Percentiles rank a stretch among this genome's conserved stretches.
These are phyloP conservation scores for Geotrichum macrosporum DNA, from an alignment of 1,139 yeast species.

Conservation along the genomic window DNA sequence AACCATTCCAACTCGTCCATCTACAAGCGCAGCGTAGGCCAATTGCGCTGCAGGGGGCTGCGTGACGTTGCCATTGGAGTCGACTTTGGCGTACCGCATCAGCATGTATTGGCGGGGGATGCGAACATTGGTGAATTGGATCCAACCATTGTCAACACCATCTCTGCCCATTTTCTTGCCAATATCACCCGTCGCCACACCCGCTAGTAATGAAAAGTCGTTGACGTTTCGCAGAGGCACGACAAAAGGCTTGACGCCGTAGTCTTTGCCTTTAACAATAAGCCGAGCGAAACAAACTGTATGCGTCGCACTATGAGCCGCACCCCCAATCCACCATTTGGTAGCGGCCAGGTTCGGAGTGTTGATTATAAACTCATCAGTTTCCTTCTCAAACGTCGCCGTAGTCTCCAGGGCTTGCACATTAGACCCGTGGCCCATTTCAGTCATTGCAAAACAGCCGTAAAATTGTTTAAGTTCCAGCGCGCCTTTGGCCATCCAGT, in stretches of 20 bases:
- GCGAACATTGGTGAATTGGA: conserved; percentile 73
- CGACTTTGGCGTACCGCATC: conserved; percentile 68
- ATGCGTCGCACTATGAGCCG: conserved; percentile 91
- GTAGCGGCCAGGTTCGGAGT: conserved; percentile 90
- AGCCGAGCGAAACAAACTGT: conserved; percentile 73
- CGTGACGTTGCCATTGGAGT: conserved; percentile 58
- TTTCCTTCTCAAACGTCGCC: conserved; percentile 63
- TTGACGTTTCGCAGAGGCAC: conserved; percentile 75
- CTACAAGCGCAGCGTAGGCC: conserved; percentile 76
- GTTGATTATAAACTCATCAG: conserved; percentile 64
- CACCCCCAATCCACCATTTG: conserved; percentile 98
- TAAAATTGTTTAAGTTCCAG: conserved; percentile 57
- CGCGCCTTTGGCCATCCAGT: conserved; percentile 74
- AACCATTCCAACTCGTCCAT: conserved; percentile 86
- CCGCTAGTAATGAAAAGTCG: conserved; percentile 63
- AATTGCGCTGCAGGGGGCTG: conserved; percentile 74
- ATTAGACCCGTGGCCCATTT: conserved; percentile 86
- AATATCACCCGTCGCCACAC: conserved; percentile 80
- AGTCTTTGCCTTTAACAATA: conserved; percentile 71
- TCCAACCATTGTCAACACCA: conserved; percentile 81
- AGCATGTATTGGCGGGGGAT: conserved; percentile 80
- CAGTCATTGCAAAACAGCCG: conserved; percentile 93
- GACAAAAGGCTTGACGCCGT: conserved; percentile 86
- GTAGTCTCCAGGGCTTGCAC: conserved; percentile 87
- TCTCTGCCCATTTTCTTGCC: conserved; percentile 90